phyloP scores from a whole-genome alignment of 177 flowering plant genomes.

The Vitis hybrid region DNA sequence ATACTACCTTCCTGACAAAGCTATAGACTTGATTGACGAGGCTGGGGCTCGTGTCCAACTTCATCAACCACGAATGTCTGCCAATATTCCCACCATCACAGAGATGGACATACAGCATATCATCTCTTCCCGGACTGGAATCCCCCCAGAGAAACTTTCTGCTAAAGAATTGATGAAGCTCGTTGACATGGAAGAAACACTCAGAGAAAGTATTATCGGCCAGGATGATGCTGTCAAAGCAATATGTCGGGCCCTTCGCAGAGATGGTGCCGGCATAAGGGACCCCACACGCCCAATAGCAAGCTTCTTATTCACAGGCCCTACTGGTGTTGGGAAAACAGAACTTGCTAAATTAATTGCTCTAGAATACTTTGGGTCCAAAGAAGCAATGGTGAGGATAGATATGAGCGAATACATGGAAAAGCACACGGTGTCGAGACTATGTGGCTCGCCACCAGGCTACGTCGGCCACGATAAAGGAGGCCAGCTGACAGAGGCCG shows the following conservation, averaged over 20 bases:
- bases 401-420: constrained; percentile 51
- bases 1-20: constrained; percentile 70
- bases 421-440: constrained; percentile 33
- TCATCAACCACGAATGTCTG: constrained; percentile 38
- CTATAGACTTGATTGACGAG: constrained; percentile 76
- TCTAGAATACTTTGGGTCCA: constrained; percentile 32
- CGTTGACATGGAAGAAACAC: constrained; percentile 31
- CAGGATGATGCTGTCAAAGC: constrained; percentile 41
- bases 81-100: constrained; percentile 15
- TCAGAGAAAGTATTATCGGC: constrained; percentile 25
- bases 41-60: constrained; percentile 76
- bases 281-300: constrained; percentile 36
- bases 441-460: constrained; percentile 43
- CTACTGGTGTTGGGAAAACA: constrained; percentile 53
- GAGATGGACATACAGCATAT: constrained; percentile 30
- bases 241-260: constrained; percentile 39
- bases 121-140: constrained; percentile 39
- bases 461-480: constrained; percentile 36
- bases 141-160: constrained; percentile 37
- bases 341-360: constrained; percentile 46
- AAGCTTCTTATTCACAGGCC: constrained; percentile 43
- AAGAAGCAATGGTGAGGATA: constrained; percentile 39
- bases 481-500: constrained; percentile 48
- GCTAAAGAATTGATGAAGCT: constrained; percentile 28
- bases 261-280: constrained; percentile 38